These are phyloP conservation scores for Scheffersomyces lignosus DNA, from an alignment of 805 yeast species.

Conservation along the genomic window DNA sequence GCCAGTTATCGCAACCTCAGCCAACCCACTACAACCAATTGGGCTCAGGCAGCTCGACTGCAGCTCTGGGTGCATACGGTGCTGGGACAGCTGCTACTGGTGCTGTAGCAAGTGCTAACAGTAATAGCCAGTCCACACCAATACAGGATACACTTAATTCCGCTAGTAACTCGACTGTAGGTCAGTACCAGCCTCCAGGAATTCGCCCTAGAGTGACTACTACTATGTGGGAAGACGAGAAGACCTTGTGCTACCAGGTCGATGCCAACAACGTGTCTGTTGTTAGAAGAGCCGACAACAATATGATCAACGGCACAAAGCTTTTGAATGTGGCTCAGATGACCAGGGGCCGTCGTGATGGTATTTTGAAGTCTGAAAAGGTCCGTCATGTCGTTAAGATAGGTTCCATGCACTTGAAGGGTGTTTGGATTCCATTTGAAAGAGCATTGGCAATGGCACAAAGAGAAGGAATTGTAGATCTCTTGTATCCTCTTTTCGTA, in stretches of 20 bases:
- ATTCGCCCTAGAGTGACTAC: slow-evolving; percentile 70
- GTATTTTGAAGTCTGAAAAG: slow-evolving; percentile 75
- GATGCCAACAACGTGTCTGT: slow-evolving; percentile 81
- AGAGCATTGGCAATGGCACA: slow-evolving; percentile 81
- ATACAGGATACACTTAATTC: slow-evolving; percentile 19
- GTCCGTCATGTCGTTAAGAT: slow-evolving; percentile 79
- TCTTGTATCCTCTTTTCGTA: slow-evolving; percentile 42
- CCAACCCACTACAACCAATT: slow-evolving; percentile 23
- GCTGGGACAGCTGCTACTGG: not conserved
- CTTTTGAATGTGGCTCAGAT: slow-evolving; percentile 79
- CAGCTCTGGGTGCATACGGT: slow-evolving; percentile 7
- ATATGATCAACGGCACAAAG: slow-evolving; percentile 85
- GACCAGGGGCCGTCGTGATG: slow-evolving; percentile 87
- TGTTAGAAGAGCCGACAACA: slow-evolving; percentile 80
- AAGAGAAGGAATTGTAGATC: slow-evolving; percentile 58
- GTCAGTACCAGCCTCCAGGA: slow-evolving; percentile 48
- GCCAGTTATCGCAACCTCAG: slow-evolving; percentile 27
- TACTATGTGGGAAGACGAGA: slow-evolving; percentile 90
- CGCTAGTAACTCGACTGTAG: slow-evolving; percentile 32
- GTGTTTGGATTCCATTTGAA: slow-evolving; percentile 89
- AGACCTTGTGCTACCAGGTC: slow-evolving; percentile 80
- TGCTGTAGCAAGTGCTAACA: slow-evolving; percentile 9
- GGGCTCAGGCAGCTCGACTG: slow-evolving; percentile 12
- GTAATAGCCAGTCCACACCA: slow-evolving; percentile 9
- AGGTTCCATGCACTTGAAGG: slow-evolving; percentile 85